Evolutionary conservation across 75 land plant species (phyloP), one percentile per base, ranked within the genome.

Genomic region (Pinus albicaulis): DNA sequence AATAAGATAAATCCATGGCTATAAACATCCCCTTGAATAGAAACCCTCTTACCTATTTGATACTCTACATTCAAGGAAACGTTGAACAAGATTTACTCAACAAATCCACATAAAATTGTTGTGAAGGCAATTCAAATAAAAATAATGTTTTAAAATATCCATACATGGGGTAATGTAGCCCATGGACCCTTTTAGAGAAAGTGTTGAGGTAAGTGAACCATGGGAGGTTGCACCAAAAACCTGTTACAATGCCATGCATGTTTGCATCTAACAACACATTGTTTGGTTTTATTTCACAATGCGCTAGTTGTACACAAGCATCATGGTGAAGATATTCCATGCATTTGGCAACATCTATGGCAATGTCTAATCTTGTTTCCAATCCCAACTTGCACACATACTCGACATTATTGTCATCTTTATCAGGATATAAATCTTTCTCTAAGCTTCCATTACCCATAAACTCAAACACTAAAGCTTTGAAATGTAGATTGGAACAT

Each of bases 101-200:
- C 52, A 48, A 48, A 48, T 48, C 10, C 52, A 48, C 8, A 48
- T 48, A 7, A 48, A 48, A 48, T 0, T 48, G 52, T 5, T 48
- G 52, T 8, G 11, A 48, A 8, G 10, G 8, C 7, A 48, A 48
- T 48, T 1, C 10, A 48, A 48, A 7, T 48, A 48, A 7, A 48
- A 48, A 48, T 48, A 48, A 44, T 44, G 10, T 48, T 48, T 8
- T 48, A 48, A 7, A 7, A 48, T 48, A 48, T 48, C 11, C 52
- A 62, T 76, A 88, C 87, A 82, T 59, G 87, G 4, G 87, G n/a
- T 75, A 41, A 82, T 81, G 75, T 84, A 84, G 17, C 89, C 87
- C 20, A 82, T 41, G 6, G 87, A 59, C 3, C 85, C 82, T 59
- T 74, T 65, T 28, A 80, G 2, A 19, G 38, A 15, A 23, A 56